Percentiles rank a stretch among this genome's conserved stretches.
These are phyloP conservation scores for Daldinia sp. DNA, from an alignment of 2,329 filamentous ascomycete species.

Conservation along the genomic window DNA sequence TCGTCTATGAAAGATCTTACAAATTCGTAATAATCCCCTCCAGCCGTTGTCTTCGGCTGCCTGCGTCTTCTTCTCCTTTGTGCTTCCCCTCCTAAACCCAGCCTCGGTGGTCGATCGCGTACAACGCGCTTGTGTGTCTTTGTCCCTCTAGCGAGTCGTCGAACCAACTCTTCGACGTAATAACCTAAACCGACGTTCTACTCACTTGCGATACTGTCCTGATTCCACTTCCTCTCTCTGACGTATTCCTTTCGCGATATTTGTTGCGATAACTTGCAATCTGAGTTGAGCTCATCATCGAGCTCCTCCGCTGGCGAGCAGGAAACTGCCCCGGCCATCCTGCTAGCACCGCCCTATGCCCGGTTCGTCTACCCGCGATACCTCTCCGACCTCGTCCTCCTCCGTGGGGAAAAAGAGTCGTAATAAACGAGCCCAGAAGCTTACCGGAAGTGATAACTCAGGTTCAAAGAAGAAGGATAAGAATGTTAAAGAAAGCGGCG, in stretches of 20 bases:
- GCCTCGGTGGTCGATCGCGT: slow-evolving; percentile 41
- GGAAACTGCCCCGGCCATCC: slow-evolving; percentile 51
- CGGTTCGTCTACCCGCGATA: slow-evolving; percentile 53
- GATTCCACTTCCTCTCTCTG: slow-evolving; percentile 1
- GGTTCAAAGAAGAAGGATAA: slow-evolving; percentile 54
- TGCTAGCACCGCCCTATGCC: slow-evolving; percentile 52
- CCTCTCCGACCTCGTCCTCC: slow-evolving; percentile 49
- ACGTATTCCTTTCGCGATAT: slow-evolving; percentile 19
- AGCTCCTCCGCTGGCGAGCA: slow-evolving; percentile 53
- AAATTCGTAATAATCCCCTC: slow-evolving; percentile 42
- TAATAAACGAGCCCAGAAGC: slow-evolving; percentile 50
- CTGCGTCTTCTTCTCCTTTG: slow-evolving; percentile 42
- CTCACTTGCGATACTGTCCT: slow-evolving; percentile 29
- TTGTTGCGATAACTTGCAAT: slow-evolving; percentile 30
- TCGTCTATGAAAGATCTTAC: slow-evolving; percentile 32
- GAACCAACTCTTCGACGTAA: slow-evolving; percentile 27
- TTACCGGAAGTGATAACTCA: slow-evolving; percentile 50
- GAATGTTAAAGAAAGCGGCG: slow-evolving; percentile 53
- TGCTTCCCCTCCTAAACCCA: slow-evolving; percentile 31
- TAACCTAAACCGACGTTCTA: slow-evolving; percentile 21
- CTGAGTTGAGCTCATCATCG: slow-evolving; percentile 45
- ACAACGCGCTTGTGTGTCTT: slow-evolving; percentile 42
- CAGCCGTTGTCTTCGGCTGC: slow-evolving; percentile 42
- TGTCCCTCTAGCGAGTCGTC: slow-evolving; percentile 33
- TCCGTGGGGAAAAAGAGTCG: slow-evolving; percentile 45